phyloP scores from a whole-genome alignment of 495 filamentous ascomycete genomes.

The Tuber borchii region DNA sequence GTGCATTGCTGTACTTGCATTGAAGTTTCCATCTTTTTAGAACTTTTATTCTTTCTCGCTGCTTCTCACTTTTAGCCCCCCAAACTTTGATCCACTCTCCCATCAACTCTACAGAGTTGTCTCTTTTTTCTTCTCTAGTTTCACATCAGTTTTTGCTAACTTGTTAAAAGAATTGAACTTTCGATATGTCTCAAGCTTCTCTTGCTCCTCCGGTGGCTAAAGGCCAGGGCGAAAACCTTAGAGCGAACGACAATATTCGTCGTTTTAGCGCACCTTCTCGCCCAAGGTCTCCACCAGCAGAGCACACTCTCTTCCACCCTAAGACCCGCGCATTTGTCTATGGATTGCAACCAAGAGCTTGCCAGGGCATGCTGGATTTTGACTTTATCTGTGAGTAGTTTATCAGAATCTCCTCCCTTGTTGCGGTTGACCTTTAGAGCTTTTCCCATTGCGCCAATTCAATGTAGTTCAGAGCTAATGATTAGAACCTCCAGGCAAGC shows the following conservation, averaged over 20 bases:
- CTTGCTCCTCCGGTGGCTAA: conserved; percentile 41
- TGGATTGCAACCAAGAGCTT: conserved; percentile 92
- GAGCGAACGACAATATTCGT: conserved; percentile 94
- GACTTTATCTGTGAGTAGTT: conserved; percentile 80
- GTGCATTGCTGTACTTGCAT: conserved; percentile 35
- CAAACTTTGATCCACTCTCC: conserved; percentile 16
- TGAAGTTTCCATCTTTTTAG: conserved; percentile 15
- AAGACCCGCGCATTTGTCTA: conserved; percentile 99
- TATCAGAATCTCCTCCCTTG: neutral
- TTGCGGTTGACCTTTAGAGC: neutral
- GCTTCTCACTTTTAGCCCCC: conserved; percentile 23
- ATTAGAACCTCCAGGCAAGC: conserved; percentile 54
- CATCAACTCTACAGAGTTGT: conserved; percentile 24
- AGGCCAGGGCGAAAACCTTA: conserved; percentile 57
- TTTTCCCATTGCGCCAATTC: neutral
- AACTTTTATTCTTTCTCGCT: conserved; percentile 20
- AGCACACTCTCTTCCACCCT: conserved; percentile 89
- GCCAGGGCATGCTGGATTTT: conserved; percentile 99
- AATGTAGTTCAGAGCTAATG: conserved; percentile 8
- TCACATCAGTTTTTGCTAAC: conserved; percentile 22
- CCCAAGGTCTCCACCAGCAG: conserved; percentile 73
- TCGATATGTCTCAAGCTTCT: conserved; percentile 39
- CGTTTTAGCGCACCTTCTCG: conserved; percentile 91
- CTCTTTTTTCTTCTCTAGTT: conserved; percentile 3
- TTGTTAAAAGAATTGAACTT: conserved; percentile 30